Percentiles rank a stretch among this genome's conserved stretches.
phyloP scores from a whole-genome alignment of 2,329 filamentous ascomycete genomes.

The Zopfia rhizophila region DNA sequence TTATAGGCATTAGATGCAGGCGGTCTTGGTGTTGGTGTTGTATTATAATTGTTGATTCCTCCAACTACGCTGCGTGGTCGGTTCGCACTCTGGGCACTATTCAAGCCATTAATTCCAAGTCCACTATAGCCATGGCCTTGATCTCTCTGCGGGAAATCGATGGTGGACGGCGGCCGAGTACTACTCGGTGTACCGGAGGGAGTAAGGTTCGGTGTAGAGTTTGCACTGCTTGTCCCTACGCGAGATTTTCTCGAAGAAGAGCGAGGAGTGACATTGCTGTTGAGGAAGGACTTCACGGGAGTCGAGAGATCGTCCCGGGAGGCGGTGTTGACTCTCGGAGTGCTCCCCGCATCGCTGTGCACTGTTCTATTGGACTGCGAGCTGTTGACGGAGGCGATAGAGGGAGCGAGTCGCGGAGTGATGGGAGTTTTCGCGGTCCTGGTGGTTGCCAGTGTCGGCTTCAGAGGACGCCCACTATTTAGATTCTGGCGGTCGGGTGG shows the following conservation, averaged over 20 bases:
- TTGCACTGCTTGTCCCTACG: constrained; percentile 69
- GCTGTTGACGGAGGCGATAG: constrained; percentile 33
- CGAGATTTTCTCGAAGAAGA: constrained; percentile 78
- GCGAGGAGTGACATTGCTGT: constrained; percentile 79
- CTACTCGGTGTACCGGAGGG: constrained; percentile 57
- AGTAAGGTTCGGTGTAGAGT: constrained; percentile 72
- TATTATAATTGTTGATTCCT: constrained; percentile 33
- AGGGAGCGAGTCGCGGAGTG: constrained; percentile 67
- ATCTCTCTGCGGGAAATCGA: constrained; percentile 42
- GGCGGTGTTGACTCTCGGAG: constrained; percentile 46
- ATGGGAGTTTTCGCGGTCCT: constrained; percentile 66
- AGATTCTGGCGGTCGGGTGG: constrained; percentile 54
- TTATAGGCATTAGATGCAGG: constrained; percentile 38
- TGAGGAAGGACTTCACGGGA: constrained; percentile 67
- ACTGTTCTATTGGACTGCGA: constrained; percentile 39
- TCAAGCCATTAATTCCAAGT: constrained; percentile 31
- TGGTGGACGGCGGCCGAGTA: constrained; percentile 46
- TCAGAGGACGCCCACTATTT: constrained; percentile 68
- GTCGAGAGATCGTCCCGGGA: constrained; percentile 63
- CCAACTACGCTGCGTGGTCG: constrained; percentile 53
- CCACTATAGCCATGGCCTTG: constrained; percentile 37
- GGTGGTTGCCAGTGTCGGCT: constrained; percentile 74
- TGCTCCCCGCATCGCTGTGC: constrained; percentile 38
- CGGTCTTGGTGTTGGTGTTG: constrained; percentile 35
- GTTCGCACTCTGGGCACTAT: constrained; percentile 27